Conservation (phyloP, 805 yeast species). For the Millerago galiae region DNA sequence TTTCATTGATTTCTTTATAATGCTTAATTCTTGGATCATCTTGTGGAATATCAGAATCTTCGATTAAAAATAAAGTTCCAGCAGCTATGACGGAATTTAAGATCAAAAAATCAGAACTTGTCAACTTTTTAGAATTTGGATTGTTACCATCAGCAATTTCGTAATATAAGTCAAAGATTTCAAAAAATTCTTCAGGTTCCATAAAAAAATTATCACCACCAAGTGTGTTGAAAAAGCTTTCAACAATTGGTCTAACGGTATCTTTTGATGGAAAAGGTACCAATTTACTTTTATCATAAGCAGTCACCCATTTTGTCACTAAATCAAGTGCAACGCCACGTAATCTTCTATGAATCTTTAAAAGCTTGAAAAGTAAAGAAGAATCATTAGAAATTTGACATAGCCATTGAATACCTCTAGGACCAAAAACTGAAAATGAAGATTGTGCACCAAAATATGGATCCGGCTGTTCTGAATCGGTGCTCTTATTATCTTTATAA, state of each 20-base stretch:
- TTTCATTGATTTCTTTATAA: slow-evolving; percentile 23
- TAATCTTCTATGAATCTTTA: slow-evolving; percentile 16
- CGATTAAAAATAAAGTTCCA: slow-evolving; percentile 10
- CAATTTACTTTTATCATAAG: slow-evolving; percentile 23
- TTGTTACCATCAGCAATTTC: slow-evolving; percentile 1
- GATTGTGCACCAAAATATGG: slow-evolving; percentile 21
- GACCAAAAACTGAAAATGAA: slow-evolving; percentile 33
- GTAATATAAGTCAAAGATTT: slow-evolving; percentile 17
- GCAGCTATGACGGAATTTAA: slow-evolving; percentile 26
- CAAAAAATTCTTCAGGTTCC: slow-evolving; percentile 12
- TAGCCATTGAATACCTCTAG: slow-evolving; percentile 36
- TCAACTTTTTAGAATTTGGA: slow-evolving; percentile 6
- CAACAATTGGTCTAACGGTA: slow-evolving; percentile 14
- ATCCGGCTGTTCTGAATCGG: slow-evolving; percentile 3
- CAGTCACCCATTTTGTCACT: slow-evolving; percentile 29
- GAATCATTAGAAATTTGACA: slow-evolving; percentile 16
- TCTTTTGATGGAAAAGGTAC: slow-evolving; percentile 27
- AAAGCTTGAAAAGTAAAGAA: slow-evolving; percentile 17
- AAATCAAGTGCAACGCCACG: slow-evolving; percentile 15
- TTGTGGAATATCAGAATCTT: not conserved
- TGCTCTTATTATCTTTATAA: not conserved
- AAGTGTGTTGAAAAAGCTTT: slow-evolving; percentile 9
- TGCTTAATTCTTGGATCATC: slow-evolving; percentile 13
- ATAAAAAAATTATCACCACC: slow-evolving; percentile 8
- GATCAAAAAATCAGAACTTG: slow-evolving; percentile 28